Base-by-base conservation (phyloP, 164 flowering plant species). In the Magnolia officinalis region DNA sequence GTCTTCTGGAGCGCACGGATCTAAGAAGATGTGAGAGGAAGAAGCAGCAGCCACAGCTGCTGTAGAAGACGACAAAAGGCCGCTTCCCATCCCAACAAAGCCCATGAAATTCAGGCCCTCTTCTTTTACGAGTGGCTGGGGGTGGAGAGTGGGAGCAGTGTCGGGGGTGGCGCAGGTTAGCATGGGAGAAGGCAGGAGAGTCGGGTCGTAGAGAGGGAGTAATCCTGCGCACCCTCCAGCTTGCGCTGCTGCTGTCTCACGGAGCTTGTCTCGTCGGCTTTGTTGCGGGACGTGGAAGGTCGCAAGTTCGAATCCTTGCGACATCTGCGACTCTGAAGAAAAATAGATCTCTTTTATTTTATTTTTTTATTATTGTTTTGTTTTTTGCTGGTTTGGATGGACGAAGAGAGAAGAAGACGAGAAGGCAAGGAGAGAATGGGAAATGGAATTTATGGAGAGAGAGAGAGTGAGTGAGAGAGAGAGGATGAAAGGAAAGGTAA, bases 241-340 rank as follows among this genome's bases (percentile, higher is more conserved):
- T n/a, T 26, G 61, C 29, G 70, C 16, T 19, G 13, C 67, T 45
- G 55, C 80, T 82, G 78, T 67, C 65, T 50, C 81, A 78, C 98
- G 75, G 16, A 93, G 95, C 86, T 90, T 92, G 77, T 93, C 96
- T 82, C 98, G 81, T 77, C 98, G 69, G 82, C 95, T 92, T 78
- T 90, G 96, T 73, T 93, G 98, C 55, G 96, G 92, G 77, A 93
- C 91, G 78, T 93, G 94, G 61, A 86, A 77, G 21, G 74, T 23
- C 31, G 51, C 73, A 11, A 58, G 78, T 23, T 77, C 79, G 70
- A 77, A 77, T 50, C 79, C 79, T 55, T 71, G 70, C 24, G 75
- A 72, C 75, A 61, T 61, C 20, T 23, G 66, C 61, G 61, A 55
- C 13, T 55, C 13, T 0, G 18, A 55, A 55, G 58, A 50, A 50